Evolutionary conservation across 2,329 filamentous ascomycete genomes (phyloP).

Genomic region (Botrytis medusae): DNA sequence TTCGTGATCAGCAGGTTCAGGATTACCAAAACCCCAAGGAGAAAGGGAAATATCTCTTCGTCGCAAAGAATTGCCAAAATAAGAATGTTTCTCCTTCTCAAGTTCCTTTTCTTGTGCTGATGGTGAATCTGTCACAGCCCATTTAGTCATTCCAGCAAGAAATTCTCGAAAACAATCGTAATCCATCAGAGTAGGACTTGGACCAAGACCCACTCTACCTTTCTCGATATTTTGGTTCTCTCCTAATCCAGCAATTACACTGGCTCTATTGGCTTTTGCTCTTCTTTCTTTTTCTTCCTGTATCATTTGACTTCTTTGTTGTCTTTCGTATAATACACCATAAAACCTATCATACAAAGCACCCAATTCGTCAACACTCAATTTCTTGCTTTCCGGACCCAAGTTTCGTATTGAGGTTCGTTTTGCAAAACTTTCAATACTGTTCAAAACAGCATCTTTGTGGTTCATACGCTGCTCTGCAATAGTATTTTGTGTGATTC

Average conservation of each 20-base stretch:
- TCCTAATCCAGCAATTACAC: conserved; percentile 43
- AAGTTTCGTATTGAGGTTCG: conserved; percentile 94
- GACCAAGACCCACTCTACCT: conserved; percentile 82
- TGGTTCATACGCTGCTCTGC: conserved; percentile 87
- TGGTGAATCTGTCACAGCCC: conserved; percentile 88
- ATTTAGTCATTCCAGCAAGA: conserved; percentile 82
- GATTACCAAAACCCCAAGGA: conserved; percentile 57
- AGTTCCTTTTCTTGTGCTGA: conserved; percentile 52
- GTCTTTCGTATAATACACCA: conserved; percentile 83
- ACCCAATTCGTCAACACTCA: conserved; percentile 81
- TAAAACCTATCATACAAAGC: conserved; percentile 95
- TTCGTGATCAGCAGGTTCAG: conserved; percentile 85
- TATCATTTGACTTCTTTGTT: conserved; percentile 76
- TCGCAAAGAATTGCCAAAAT: conserved; percentile 57
- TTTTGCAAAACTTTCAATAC: conserved; percentile 96
- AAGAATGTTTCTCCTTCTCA: conserved; percentile 59
- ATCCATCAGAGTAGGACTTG: conserved; percentile 92
- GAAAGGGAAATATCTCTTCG: conserved; percentile 37
- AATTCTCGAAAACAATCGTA: conserved; percentile 97
- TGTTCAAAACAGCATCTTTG: conserved; percentile 90
- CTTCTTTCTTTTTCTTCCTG: conserved; percentile 72
- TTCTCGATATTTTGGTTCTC: conserved; percentile 65
- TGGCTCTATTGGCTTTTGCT: conserved; percentile 61
- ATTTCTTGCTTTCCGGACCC: conserved; percentile 89
- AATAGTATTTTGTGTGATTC: conserved; percentile 90